Evolutionary conservation across 176 grass and related monocot species (phyloP).

Genomic region (Melocanna baccifera): DNA sequence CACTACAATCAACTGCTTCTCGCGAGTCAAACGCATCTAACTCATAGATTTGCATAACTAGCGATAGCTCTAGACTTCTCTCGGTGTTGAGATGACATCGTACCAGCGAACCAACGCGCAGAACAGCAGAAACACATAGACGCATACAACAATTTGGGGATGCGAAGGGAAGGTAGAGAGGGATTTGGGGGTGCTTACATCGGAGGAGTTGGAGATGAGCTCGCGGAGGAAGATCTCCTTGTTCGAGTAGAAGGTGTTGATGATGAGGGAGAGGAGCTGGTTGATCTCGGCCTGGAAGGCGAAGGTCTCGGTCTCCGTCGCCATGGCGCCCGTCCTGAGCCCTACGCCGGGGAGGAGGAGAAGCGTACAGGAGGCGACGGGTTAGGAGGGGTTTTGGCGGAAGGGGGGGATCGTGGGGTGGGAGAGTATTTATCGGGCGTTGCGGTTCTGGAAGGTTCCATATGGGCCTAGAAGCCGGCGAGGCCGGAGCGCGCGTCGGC

Average conservation of each 20-base stretch:
- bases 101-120: background rate
- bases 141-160: background rate
- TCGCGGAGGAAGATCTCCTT: conserved; percentile 99
- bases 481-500: conserved; percentile 1
- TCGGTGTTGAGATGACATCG: background rate
- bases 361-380: conserved; percentile 28
- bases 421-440: conserved; percentile 15
- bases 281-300: conserved; percentile 99
- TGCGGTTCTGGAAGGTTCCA: conserved; percentile 60
- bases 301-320: conserved; percentile 82
- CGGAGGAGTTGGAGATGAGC: conserved; percentile 86
- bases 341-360: background rate
- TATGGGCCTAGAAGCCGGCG: conserved; percentile 31
- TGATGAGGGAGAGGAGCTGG: conserved; percentile 87
- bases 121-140: background rate
- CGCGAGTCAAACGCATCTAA: background rate
- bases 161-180: background rate
- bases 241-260: conserved; percentile 99
- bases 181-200: conserved; percentile 38
- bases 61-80: too few relatives aligned
- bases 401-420: background rate
- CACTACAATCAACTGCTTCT: background rate
- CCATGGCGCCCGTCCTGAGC: conserved; percentile 35
- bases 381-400: conserved; percentile 14
- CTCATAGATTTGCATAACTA: background rate